A percentile compares a stretch with the other conserved stretches of the same genome.
These are phyloP conservation scores for Hemisphaericaspora xylofermentans DNA, from an alignment of 1,139 yeast genomes.

Conservation along the genomic window DNA sequence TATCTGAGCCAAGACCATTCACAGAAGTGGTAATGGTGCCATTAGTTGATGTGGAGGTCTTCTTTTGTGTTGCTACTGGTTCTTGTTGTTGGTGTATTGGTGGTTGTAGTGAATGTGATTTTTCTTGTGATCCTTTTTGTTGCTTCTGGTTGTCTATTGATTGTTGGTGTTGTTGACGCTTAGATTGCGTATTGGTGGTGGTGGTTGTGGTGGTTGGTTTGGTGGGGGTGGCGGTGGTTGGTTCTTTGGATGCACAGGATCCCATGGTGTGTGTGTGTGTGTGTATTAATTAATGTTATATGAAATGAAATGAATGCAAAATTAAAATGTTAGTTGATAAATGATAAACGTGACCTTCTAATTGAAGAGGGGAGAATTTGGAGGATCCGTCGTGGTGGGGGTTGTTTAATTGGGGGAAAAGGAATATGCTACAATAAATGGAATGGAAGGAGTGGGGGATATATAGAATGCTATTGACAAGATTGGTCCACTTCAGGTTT, in stretches of 20 bases:
- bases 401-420: too few species aligned
- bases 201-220: conserved; percentile 5
- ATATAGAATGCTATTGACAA: too few species aligned
- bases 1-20: conserved; percentile 4
- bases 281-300: neutral
- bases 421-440: too few species aligned
- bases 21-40: neutral
- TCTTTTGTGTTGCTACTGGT: conserved; percentile 1
- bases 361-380: too few species aligned
- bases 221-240: conserved; percentile 4
- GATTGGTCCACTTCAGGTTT: too few species aligned
- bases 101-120: conserved; percentile 3
- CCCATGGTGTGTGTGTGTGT: conserved; percentile 13
- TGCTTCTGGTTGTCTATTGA: conserved; percentile 5
- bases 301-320: neutral
- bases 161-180: conserved; percentile 15
- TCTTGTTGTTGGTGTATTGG: conserved; percentile 4
- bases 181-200: conserved; percentile 9
- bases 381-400: too few species aligned
- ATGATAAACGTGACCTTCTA: too few species aligned
- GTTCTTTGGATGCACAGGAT: conserved; percentile 15
- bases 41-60: conserved; percentile 6
- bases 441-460: too few species aligned
- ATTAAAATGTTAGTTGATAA: too few species aligned
- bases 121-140: neutral